Percentiles rank a stretch among this genome's conserved stretches.
Conservation (phyloP, 2,329 filamentous ascomycete species). For the Trichoderma gracile region DNA sequence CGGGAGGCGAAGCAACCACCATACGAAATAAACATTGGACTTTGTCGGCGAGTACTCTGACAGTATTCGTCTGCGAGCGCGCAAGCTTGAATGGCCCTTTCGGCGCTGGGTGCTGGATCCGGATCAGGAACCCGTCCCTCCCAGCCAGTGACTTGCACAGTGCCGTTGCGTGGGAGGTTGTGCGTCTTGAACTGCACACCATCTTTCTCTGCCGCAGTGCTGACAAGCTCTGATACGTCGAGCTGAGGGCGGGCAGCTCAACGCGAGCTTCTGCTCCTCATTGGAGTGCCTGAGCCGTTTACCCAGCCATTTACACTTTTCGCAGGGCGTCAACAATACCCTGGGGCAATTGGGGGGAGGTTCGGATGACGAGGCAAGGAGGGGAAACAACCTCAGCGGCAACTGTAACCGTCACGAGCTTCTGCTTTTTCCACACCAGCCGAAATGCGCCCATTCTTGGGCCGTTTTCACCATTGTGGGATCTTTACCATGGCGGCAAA, state of each 20-base stretch:
- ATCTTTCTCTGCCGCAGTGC: conserved; percentile 1
- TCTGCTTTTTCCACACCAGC: neutral
- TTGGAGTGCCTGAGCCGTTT: conserved; percentile 10
- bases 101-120: conserved; percentile 8
- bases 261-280: neutral
- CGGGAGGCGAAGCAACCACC: neutral
- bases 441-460: neutral
- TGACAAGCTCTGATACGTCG: neutral
- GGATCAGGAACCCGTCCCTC: conserved; percentile 22
- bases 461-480: neutral
- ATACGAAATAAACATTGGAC: neutral
- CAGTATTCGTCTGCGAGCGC: neutral
- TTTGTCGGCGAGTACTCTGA: neutral
- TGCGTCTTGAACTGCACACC: neutral
- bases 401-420: conserved; percentile 11
- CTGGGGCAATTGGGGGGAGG: neutral
- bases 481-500: conserved; percentile 3
- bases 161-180: neutral
- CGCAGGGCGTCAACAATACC: neutral
- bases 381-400: conserved; percentile 18
- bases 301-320: conserved; percentile 1
- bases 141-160: conserved; percentile 13
- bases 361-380: neutral
- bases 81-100: neutral
- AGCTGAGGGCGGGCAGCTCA: neutral